Percentiles rank a stretch among this genome's conserved stretches.
Evolutionary conservation across 306 rosid genomes (phyloP).

Genomic region (Sechiopsis laciniata): DNA sequence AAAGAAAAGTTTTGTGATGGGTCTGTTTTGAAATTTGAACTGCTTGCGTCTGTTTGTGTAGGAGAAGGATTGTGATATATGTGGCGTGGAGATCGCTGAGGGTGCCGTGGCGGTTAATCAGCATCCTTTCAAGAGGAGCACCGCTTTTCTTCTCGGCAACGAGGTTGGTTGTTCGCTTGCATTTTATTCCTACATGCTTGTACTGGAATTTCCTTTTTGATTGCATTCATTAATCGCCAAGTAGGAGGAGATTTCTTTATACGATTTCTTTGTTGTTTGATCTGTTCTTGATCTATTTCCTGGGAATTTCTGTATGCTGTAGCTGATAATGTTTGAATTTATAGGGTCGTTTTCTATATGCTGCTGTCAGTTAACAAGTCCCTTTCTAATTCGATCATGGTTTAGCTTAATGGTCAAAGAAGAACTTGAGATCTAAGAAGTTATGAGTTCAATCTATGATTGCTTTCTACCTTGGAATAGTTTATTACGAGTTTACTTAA

Average conservation of each 20-base stretch:
- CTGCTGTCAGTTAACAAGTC: background rate
- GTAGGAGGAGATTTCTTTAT: background rate
- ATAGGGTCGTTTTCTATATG: background rate
- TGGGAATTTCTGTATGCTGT: background rate
- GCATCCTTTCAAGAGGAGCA: constrained; percentile 78
- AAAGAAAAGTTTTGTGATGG: no score
- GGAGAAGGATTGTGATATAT: constrained; percentile 76
- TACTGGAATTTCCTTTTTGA: background rate
- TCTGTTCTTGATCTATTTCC: background rate
- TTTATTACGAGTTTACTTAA: no score
- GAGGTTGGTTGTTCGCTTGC: constrained; percentile 42
- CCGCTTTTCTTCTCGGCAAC: constrained; percentile 87
- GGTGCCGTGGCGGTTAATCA: constrained; percentile 63
- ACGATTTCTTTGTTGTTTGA: background rate
- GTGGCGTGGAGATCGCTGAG: constrained; percentile 86
- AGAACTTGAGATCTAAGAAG: no score
- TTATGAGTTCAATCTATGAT: no score
- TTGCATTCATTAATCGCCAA: background rate
- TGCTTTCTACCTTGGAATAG: no score
- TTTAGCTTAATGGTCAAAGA: no score
- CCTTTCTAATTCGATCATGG: background rate
- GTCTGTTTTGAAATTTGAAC: background rate
- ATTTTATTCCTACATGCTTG: background rate
- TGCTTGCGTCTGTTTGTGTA: constrained; percentile 10
- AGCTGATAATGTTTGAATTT: background rate